A percentile compares a stretch with the other conserved stretches of the same genome.
phyloP scores from a whole-genome alignment of 768 basidiomycete species.

The Hypholoma fasciculare region DNA sequence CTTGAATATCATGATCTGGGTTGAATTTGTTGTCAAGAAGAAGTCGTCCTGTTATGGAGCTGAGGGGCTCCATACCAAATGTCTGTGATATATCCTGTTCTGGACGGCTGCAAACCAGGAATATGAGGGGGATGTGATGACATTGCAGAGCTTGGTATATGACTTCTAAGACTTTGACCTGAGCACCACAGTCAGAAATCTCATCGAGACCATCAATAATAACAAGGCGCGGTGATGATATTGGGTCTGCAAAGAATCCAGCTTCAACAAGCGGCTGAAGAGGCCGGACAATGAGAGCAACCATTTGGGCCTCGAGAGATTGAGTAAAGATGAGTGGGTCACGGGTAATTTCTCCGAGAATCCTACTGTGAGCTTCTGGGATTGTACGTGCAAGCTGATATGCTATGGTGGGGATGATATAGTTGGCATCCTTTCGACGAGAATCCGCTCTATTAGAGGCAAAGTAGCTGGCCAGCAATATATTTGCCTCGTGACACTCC shows the following conservation, averaged over 20 bases:
- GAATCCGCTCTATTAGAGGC: slow-evolving; percentile 4
- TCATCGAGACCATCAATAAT: slow-evolving; percentile 25
- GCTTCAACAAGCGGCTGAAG: neutral
- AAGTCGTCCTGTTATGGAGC: neutral
- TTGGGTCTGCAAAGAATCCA: neutral
- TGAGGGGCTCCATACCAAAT: neutral
- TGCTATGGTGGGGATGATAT: slow-evolving; percentile 3
- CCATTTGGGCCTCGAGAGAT: slow-evolving; percentile 4
- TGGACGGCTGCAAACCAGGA: slow-evolving; percentile 10
- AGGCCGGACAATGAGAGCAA: slow-evolving; percentile 1
- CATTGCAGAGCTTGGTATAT: neutral
- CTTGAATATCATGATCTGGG: slow-evolving; percentile 5
- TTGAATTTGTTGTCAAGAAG: slow-evolving; percentile 1
- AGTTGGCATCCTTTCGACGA: neutral
- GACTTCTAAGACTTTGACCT: neutral
- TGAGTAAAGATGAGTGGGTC: slow-evolving; percentile 8
- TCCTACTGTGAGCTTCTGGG: neutral
- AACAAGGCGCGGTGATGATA: neutral
- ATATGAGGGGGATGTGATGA: neutral
- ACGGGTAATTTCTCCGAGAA: neutral
- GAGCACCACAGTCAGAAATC: slow-evolving; percentile 3
- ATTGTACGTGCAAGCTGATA: neutral
- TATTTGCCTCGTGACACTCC: neutral
- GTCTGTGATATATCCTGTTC: slow-evolving; percentile 8
- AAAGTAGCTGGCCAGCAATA: slow-evolving; percentile 6